Conservation (phyloP, 768 basidiomycete genomes). For the Lentinula aciculospora region DNA sequence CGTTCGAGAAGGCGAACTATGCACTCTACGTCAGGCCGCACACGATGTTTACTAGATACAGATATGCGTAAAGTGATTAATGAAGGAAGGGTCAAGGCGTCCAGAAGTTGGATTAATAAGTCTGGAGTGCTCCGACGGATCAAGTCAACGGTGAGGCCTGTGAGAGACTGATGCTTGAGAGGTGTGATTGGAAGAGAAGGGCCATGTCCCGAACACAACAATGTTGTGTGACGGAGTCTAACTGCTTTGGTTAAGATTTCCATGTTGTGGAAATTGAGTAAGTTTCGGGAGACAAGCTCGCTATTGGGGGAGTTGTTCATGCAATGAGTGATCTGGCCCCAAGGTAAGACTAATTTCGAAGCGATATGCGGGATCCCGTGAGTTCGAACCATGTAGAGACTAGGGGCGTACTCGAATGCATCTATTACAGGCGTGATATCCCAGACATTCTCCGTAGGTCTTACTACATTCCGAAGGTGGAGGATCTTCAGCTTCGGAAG, state of each 20-base stretch:
- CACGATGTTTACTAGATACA: background rate
- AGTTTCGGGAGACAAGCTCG: background rate
- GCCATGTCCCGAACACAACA: background rate
- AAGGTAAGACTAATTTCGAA: background rate
- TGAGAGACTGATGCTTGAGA: background rate
- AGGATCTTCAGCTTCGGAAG: background rate
- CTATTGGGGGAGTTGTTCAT: background rate
- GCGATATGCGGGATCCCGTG: background rate
- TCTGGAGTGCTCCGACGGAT: background rate
- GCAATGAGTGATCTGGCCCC: background rate
- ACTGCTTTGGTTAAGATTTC: background rate
- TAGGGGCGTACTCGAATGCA: background rate
- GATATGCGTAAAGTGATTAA: background rate
- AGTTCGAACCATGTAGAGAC: background rate
- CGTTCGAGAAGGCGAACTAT: background rate
- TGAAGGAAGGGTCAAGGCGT: background rate
- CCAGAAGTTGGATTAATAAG: background rate
- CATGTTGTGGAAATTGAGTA: background rate
- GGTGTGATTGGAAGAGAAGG: background rate
- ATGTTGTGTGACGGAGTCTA: background rate
- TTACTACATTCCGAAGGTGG: background rate
- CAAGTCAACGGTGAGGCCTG: background rate
- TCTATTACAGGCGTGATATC: background rate
- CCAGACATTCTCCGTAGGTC: background rate
- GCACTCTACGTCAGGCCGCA: background rate